Conservation (phyloP, 75 land plant genomes). For the Pseudotsuga menziesii region DNA sequence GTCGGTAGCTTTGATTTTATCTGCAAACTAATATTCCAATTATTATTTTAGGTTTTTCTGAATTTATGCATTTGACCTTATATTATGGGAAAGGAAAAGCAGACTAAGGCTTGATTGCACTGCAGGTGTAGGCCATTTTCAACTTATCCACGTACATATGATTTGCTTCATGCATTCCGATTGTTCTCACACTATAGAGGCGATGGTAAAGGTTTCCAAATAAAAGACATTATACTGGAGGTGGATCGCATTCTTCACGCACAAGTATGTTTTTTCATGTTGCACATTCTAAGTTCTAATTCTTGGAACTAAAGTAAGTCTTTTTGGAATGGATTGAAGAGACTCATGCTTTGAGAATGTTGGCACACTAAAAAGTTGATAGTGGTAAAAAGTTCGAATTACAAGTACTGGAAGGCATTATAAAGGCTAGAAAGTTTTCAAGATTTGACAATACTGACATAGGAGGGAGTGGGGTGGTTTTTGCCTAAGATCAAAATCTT, state of each 20-base stretch:
- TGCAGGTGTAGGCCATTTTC: constrained; percentile 83
- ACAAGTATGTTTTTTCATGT: constrained; percentile 34
- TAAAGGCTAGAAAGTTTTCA: too few species aligned
- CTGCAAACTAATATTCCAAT: not conserved
- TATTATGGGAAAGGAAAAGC: not conserved
- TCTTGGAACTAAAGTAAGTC: not conserved
- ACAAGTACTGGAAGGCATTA: too few species aligned
- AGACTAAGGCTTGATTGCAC: not conserved
- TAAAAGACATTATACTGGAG: constrained; percentile 72
- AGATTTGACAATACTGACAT: too few species aligned
- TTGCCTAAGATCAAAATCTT: too few species aligned
- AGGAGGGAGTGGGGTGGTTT: too few species aligned
- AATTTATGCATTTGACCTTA: not conserved
- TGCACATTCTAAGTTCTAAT: not conserved
- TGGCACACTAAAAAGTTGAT: too few species aligned
- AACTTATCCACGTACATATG: constrained; percentile 79
- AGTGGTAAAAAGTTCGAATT: too few species aligned
- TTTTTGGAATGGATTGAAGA: not conserved
- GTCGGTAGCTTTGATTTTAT: constrained; percentile 28
- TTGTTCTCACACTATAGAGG: constrained; percentile 59
- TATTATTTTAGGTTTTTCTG: not conserved
- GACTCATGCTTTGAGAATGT: too few species aligned
- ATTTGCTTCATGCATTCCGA: constrained; percentile 68
- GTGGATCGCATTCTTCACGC: constrained; percentile 80
- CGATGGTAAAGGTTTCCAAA: constrained; percentile 37